Base-by-base conservation (phyloP, 1,284 basidiomycete genomes). In the Stereum hirsutum region DNA sequence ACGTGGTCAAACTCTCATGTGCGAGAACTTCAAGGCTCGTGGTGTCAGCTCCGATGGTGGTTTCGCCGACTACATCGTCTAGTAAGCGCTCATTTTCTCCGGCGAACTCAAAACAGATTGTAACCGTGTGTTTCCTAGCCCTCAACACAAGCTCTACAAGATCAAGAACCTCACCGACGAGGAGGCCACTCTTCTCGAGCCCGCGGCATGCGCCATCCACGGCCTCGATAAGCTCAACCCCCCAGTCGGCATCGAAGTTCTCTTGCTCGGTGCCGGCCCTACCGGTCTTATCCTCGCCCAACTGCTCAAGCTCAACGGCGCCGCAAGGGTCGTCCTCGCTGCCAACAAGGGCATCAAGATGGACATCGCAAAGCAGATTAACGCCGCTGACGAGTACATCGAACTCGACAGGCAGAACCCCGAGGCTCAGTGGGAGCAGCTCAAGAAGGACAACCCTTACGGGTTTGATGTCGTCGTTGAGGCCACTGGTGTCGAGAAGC, bases 391-490 rank as follows among this genome's bases (percentile, higher is more conserved):
- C 57, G 81, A 81, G 55, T 92, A 90, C 60, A 70, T 92, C 53
- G 89, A 90, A 58, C 70, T 93, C 27, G 86, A 92, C 56, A 65
- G 89, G 48, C 56, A 72, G 49, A 70, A 86, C 57, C 81, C 88
- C n/a, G 72, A 71, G n/a, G 63, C 72, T 1, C 87, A 91, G 57
- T 92, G 88, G 89, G 70, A 68, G 28, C 65, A 84, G 60, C 64
- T 93, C 51, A 88, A 82, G 67, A 65, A 78, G 55, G 78, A 83
- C 48, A 75, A 92, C 60, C 86, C 84, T 25, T 81, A 87, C 57
- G 89, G 89, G 19, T 92, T 93, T 57, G 89, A 93, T 59, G 77
- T 90, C 31, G 89, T 93, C 24, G 87, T 86, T 40, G 89, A 92
- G 63, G 89, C 88, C 30, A 92, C 89, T 3, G 89, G 89, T 44